Evolutionary conservation across 2,329 filamentous ascomycete genomes (phyloP), one percentile per base, ranked within the genome.

Genomic region (Aspergillus floridensis): DNA sequence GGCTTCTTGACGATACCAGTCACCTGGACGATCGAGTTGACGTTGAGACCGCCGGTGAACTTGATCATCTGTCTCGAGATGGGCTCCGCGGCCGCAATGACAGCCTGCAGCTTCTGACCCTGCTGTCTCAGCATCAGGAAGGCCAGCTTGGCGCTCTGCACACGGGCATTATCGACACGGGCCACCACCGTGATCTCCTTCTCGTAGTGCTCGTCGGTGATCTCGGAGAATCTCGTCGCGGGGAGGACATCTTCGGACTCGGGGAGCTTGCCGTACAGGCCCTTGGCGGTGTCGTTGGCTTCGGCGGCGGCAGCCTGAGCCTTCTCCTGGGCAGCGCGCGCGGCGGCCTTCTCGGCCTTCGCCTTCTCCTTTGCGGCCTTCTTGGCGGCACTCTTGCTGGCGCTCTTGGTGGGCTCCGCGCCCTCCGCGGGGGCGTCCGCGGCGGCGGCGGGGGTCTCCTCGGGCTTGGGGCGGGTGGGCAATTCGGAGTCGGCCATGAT

Each of bases 11-110:
- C 88, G 32, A 83, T 80, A 65, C 89, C 95, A 70, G 96, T 90
- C 61, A 97, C 87, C 46, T 88, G 80, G 26, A 97, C 87, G 68
- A 90, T 92, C 67, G 89, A 92, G 81, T 97, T 93, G 49, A 88
- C 82, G 71, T 86, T 89, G 66, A 96, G 79, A 48, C 81, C 84
- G 51, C 85, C 86, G 53, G 89, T 87, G 86, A 90, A 98, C 80
- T 98, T 98, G 73, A 97, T 91, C 93, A 98, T 98, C 77, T 91
- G 92, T 74, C 88, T 88, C 63, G 86, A 90, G 41, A 92, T 84
- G 53, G 79, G 84, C 63, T 73, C 78, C 38, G 82, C 86, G 69
- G 92, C 86, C 72, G 81, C 77, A 70, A 85, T 85, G 52, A 97
- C 88, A 54, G 89, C 92, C 80, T 97, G 93, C 44, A 97, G 88